Evolutionary conservation across 495 filamentous ascomycete genomes (phyloP).

Genomic region (Xylaria castorea): DNA sequence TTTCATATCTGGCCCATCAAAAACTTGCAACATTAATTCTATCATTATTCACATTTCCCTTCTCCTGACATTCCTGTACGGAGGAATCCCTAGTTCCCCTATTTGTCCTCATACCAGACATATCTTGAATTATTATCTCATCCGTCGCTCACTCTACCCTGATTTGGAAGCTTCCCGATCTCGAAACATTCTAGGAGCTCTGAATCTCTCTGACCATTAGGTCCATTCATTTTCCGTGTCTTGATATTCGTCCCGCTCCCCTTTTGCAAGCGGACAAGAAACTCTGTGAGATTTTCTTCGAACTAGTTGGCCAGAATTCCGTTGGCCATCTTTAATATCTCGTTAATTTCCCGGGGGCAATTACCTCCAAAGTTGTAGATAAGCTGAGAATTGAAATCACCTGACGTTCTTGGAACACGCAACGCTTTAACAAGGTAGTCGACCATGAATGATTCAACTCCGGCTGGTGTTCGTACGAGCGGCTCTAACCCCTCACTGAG

Average conservation of each 20-base stretch:
- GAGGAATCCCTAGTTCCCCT: constrained; percentile 18
- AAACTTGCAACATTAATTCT: neutral
- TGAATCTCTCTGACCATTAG: neutral
- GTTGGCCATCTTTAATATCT: neutral
- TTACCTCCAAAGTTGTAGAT: neutral
- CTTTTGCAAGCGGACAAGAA: neutral
- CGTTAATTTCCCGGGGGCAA: neutral
- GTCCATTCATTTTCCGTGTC: neutral
- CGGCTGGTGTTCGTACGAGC: constrained; percentile 28
- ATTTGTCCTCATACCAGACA: neutral
- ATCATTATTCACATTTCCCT: neutral
- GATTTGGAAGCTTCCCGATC: neutral
- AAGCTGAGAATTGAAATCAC: neutral
- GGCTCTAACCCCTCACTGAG: constrained; percentile 36
- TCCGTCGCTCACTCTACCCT: neutral
- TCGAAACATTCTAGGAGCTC: neutral
- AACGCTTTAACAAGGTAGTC: neutral
- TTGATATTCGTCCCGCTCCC: neutral
- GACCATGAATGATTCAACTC: constrained; percentile 13
- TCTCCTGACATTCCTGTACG: neutral
- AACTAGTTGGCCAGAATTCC: neutral
- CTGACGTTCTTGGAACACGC: too few species aligned
- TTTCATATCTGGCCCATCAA: neutral
- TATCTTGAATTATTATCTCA: neutral
- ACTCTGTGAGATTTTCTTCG: neutral